These are phyloP conservation scores for Periconia digitata DNA, from an alignment of 2,329 filamentous ascomycete species.

Conservation along the genomic window DNA sequence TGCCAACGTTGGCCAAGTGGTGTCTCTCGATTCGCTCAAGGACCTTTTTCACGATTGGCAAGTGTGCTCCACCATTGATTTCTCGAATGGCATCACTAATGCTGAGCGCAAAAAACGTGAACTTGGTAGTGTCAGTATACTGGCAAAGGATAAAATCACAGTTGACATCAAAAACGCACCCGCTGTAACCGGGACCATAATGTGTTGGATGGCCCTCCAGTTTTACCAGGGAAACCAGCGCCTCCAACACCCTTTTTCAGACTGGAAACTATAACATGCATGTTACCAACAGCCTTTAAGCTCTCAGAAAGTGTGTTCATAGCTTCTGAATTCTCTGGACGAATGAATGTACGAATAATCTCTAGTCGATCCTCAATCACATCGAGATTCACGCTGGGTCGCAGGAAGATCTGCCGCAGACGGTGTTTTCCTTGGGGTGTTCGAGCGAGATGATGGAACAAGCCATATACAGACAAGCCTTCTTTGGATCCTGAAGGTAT, in stretches of 20 bases:
- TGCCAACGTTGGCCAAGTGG: slow-evolving; percentile 66
- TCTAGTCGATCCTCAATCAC: slow-evolving; percentile 72
- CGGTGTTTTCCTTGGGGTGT: slow-evolving; percentile 77
- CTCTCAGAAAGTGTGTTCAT: slow-evolving; percentile 60
- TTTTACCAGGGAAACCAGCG: slow-evolving; percentile 44
- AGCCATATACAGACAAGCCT: slow-evolving; percentile 77
- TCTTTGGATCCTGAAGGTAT: slow-evolving; percentile 70
- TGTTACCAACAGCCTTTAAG: slow-evolving; percentile 74
- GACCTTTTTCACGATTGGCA: slow-evolving; percentile 61
- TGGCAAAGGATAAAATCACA: not conserved
- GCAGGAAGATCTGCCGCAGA: slow-evolving; percentile 79
- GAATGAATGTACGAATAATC: slow-evolving; percentile 67
- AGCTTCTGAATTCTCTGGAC: slow-evolving; percentile 64
- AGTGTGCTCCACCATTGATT: slow-evolving; percentile 54
- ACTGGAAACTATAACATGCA: slow-evolving; percentile 67
- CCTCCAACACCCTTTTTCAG: slow-evolving; percentile 76
- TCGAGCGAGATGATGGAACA: slow-evolving; percentile 73
- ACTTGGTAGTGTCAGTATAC: slow-evolving; percentile 50
- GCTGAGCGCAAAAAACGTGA: slow-evolving; percentile 70
- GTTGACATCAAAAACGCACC: slow-evolving; percentile 32
- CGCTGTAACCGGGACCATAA: slow-evolving; percentile 71
- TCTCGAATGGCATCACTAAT: slow-evolving; percentile 66
- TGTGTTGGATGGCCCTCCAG: slow-evolving; percentile 61
- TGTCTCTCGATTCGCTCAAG: slow-evolving; percentile 60
- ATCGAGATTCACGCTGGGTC: slow-evolving; percentile 69